Evolutionary conservation across 768 basidiomycete species (phyloP).

Genomic region (Mycena polygramma): DNA sequence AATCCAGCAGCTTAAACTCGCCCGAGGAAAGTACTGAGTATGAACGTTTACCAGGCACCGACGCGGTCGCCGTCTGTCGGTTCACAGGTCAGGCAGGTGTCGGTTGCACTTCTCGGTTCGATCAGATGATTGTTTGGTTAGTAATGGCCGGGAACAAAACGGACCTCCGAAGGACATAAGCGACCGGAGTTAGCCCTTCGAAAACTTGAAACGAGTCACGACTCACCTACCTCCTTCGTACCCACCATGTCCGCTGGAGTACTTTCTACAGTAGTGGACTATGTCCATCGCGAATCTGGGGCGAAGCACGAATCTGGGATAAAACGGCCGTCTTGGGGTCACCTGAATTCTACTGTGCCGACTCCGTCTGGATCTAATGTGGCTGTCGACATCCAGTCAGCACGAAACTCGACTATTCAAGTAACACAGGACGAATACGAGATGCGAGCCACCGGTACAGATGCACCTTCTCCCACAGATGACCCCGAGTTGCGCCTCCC

Average conservation of each 20-base stretch:
- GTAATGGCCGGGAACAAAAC: no score
- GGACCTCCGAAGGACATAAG: no score
- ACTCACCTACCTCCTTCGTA: not conserved
- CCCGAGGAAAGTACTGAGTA: no score
- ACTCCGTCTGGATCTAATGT: constrained; percentile 18
- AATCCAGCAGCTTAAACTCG: no score
- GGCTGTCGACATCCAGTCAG: not conserved
- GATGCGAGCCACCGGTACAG: not conserved
- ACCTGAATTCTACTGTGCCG: constrained; percentile 16
- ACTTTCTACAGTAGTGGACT: constrained; percentile 35
- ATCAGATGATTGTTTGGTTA: no score
- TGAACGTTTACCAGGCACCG: no score
- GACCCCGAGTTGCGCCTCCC: constrained; percentile 62
- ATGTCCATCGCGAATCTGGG: constrained; percentile 25
- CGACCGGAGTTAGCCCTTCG: no score
- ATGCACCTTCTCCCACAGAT: constrained; percentile 11
- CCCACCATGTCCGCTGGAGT: constrained; percentile 12
- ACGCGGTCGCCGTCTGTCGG: no score
- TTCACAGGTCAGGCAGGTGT: no score
- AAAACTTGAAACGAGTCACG: not conserved
- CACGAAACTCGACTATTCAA: not conserved
- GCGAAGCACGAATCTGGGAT: not conserved
- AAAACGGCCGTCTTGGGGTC: constrained; percentile 25
- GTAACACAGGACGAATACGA: not conserved
- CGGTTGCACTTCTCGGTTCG: no score